Conservation (phyloP, 2,329 filamentous ascomycete species). For the Paracamarosporium sp. region DNA sequence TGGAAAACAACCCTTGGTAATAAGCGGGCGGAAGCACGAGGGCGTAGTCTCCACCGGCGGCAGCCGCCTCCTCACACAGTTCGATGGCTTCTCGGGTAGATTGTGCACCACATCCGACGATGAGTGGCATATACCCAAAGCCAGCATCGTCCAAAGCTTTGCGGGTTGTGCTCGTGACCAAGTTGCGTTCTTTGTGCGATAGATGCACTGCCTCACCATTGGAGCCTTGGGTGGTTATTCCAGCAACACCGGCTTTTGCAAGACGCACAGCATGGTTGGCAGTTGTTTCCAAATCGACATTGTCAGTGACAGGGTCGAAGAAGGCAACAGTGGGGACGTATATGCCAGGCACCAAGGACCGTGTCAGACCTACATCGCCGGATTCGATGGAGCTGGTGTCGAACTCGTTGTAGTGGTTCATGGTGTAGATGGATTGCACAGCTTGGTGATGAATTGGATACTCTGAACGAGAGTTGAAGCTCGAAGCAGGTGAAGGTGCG, state of each 20-base stretch:
- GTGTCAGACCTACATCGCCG: constrained; percentile 38
- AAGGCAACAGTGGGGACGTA: constrained; percentile 55
- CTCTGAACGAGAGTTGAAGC: constrained; percentile 35
- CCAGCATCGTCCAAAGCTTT: constrained; percentile 72
- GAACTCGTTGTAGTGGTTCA: constrained; percentile 44
- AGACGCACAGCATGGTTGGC: constrained; percentile 67
- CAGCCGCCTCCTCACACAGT: constrained; percentile 71
- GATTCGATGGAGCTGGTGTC: constrained; percentile 48
- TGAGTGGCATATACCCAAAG: constrained; percentile 70
- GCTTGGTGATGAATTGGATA: constrained; percentile 36
- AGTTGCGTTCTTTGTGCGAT: constrained; percentile 71
- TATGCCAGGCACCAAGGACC: constrained; percentile 49
- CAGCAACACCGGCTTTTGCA: constrained; percentile 74
- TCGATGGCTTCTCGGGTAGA: constrained; percentile 76
- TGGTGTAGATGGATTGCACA: constrained; percentile 43
- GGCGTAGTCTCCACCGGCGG: constrained; percentile 75
- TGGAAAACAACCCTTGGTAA: constrained; percentile 72
- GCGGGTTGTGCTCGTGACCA: constrained; percentile 73
- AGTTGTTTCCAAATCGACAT: constrained; percentile 50
- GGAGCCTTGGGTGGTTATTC: constrained; percentile 78
- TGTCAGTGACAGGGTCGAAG: constrained; percentile 50
- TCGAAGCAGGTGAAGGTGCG: constrained; percentile 44
- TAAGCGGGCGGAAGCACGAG: constrained; percentile 79
- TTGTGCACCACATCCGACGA: constrained; percentile 77
- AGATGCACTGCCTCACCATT: constrained; percentile 86